Evolutionary conservation across 78 protist species (phyloP).

Genomic region (Isochrysis galbana): DNA sequence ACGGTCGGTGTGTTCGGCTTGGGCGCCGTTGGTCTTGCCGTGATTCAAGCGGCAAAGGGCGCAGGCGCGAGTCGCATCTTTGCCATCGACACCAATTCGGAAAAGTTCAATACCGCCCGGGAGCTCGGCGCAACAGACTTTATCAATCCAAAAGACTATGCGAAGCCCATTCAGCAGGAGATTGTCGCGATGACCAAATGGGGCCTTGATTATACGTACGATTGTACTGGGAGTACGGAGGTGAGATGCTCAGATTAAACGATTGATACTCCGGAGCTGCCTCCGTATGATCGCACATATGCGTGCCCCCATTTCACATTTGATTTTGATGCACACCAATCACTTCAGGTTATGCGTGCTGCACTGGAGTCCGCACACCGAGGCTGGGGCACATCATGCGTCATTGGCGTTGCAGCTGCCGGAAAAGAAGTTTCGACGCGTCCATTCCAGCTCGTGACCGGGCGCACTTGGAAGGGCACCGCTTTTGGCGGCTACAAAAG

Average conservation of each 20-base stretch:
- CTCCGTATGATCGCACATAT: too few species aligned
- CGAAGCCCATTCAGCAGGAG: not conserved
- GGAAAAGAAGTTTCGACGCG: constrained; percentile 87
- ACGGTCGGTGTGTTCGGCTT: not conserved
- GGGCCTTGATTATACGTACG: not conserved
- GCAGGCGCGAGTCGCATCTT: not conserved
- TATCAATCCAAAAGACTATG: not conserved
- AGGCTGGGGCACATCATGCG: constrained; percentile 83
- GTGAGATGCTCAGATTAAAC: too few species aligned
- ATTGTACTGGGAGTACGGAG: not conserved
- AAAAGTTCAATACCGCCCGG: not conserved
- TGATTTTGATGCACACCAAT: too few species aligned
- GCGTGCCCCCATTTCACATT: too few species aligned
- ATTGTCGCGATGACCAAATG: not conserved
- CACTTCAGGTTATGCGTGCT: constrained; percentile 77
- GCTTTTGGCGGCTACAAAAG: constrained; percentile 48
- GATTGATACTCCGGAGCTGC: too few species aligned
- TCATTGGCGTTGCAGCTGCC: constrained; percentile 72
- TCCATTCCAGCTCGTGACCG: constrained; percentile 94
- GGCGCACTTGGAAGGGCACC: constrained; percentile 78
- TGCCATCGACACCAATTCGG: not conserved
- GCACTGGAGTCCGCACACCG: constrained; percentile 87
- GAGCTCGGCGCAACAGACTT: not conserved
- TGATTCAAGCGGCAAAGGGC: not conserved
- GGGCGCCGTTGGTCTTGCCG: constrained; percentile 14